A percentile compares a stretch with the other conserved stretches of the same genome.
phyloP scores from a whole-genome alignment of 2,329 filamentous ascomycete species.

The Ciborinia camelliae region DNA sequence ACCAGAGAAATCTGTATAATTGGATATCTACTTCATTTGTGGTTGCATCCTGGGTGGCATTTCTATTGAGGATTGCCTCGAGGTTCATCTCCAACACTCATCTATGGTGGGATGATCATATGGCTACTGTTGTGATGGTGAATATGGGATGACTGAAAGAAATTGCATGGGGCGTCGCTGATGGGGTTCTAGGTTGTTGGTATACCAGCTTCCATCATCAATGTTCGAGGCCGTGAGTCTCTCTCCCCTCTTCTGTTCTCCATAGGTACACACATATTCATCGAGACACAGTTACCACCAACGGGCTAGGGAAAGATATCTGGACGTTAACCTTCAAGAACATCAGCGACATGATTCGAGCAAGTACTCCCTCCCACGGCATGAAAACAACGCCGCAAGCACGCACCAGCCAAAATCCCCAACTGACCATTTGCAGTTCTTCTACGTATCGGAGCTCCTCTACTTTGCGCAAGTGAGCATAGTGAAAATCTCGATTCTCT shows the following conservation, averaged over 20 bases:
- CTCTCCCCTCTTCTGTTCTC: too few species aligned
- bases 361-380: slow-evolving; percentile 6
- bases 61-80: not conserved
- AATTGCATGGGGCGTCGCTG: not conserved
- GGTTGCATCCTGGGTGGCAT: slow-evolving; percentile 10
- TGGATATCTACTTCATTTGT: slow-evolving; percentile 9
- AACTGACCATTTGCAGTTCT: slow-evolving; percentile 21
- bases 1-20: not conserved
- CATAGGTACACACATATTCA: not conserved
- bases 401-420: too few species aligned
- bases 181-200: not conserved
- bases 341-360: slow-evolving; percentile 22
- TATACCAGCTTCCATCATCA: slow-evolving; percentile 11
- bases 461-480: slow-evolving; percentile 24
- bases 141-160: not conserved
- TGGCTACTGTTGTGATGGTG: slow-evolving; percentile 12
- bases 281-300: slow-evolving; percentile 16
- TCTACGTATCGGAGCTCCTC: slow-evolving; percentile 23
- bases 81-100: not conserved
- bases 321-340: slow-evolving; percentile 22
- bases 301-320: slow-evolving; percentile 25
- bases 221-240: slow-evolving; percentile 11
- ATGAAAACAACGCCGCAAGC: too few species aligned
- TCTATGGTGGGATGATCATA: slow-evolving; percentile 15
- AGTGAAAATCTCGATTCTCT: slow-evolving; percentile 23